A percentile compares a stretch with the other conserved stretches of the same genome.
Evolutionary conservation across 1,284 basidiomycete species (phyloP).

Genomic region (Ustilago sp.): DNA sequence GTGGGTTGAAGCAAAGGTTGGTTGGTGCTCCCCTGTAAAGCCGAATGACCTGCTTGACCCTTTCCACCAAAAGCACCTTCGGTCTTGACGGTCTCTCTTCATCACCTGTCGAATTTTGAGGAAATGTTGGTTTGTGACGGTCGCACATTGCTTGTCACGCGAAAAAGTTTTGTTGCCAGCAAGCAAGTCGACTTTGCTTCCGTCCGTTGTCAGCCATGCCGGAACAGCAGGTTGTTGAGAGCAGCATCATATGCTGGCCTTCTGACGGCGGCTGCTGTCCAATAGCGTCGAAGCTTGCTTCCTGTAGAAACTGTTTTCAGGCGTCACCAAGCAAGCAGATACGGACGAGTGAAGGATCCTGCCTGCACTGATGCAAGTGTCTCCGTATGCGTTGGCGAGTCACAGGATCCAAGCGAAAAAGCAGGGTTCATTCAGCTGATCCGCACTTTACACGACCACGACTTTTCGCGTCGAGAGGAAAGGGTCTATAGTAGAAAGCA

Average conservation of each 20-base stretch:
- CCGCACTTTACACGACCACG: slow-evolving; percentile 3
- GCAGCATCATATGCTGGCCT: no score
- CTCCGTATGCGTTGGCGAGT: no score
- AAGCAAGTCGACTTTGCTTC: background rate
- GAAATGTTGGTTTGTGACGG: background rate
- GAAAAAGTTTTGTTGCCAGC: slow-evolving; percentile 10
- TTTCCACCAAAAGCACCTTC: background rate
- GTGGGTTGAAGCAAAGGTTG: slow-evolving; percentile 1
- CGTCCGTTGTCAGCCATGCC: no score
- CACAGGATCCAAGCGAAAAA: background rate
- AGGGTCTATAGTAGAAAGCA: background rate
- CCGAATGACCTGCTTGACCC: background rate
- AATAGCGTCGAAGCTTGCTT: background rate
- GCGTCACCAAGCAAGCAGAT: background rate
- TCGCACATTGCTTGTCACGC: slow-evolving; percentile 3
- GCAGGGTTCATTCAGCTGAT: slow-evolving; percentile 5
- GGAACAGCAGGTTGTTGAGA: no score
- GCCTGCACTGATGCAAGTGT: no score
- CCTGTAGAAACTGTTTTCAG: no score
- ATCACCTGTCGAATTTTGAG: background rate
- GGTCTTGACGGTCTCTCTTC: slow-evolving; percentile 11
- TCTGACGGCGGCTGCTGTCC: no score
- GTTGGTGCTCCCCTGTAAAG: slow-evolving; percentile 16
- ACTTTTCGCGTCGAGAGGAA: background rate
- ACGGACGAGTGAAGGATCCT: background rate